phyloP scores from a whole-genome alignment of 805 yeast genomes.

The Geotrichum ghanense region DNA sequence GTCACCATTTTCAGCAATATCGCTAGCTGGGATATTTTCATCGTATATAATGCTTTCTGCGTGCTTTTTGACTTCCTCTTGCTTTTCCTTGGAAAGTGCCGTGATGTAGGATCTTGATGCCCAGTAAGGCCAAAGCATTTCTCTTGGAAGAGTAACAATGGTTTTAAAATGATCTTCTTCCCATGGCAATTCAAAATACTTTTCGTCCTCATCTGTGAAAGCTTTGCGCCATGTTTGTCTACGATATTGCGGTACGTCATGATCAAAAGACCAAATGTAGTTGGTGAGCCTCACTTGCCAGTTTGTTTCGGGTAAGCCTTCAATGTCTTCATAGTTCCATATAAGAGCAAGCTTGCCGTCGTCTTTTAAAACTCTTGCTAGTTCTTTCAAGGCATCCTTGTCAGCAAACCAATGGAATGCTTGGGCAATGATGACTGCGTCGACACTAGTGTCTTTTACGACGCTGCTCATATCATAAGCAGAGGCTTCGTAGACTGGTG shows the following conservation, averaged over 20 bases:
- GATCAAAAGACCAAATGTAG: slow-evolving; percentile 29
- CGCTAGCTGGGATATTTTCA: neutral
- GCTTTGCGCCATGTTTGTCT: slow-evolving; percentile 35
- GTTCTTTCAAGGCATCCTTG: slow-evolving; percentile 34
- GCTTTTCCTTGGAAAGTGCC: slow-evolving; percentile 29
- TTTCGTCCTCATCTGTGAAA: slow-evolving; percentile 21
- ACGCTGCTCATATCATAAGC: slow-evolving; percentile 42
- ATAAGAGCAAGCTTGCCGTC: slow-evolving; percentile 41
- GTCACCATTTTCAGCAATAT: slow-evolving; percentile 4
- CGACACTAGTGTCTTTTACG: slow-evolving; percentile 32
- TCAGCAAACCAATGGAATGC: slow-evolving; percentile 64
- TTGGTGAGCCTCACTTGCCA: slow-evolving; percentile 32
- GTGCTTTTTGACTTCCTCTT: slow-evolving; percentile 22
- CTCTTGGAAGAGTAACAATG: slow-evolving; percentile 21
- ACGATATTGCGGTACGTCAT: slow-evolving; percentile 46
- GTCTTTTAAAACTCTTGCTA: slow-evolving; percentile 39
- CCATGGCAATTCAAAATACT: slow-evolving; percentile 26
- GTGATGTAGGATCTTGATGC: slow-evolving; percentile 45
- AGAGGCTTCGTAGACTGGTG: slow-evolving; percentile 21
- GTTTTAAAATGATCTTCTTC: slow-evolving; percentile 21
- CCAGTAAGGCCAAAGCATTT: slow-evolving; percentile 40
- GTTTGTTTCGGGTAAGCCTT: slow-evolving; percentile 17
- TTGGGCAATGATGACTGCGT: slow-evolving; percentile 44
- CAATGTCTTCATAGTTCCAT: slow-evolving; percentile 44
- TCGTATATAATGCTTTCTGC: slow-evolving; percentile 24